phyloP scores from a whole-genome alignment of 176 grass and related monocot species.

The Aechmea fasciata region DNA sequence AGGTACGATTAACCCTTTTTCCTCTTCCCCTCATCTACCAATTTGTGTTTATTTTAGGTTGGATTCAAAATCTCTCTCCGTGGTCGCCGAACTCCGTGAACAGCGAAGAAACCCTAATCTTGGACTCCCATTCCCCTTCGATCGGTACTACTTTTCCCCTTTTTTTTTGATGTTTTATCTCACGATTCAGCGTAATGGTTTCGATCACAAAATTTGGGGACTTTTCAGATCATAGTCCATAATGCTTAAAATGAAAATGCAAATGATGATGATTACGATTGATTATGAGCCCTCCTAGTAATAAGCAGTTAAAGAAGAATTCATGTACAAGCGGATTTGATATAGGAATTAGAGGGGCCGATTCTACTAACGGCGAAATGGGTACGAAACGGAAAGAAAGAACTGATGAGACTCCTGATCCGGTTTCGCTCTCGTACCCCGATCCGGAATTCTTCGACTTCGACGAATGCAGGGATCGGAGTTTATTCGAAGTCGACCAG shows the following conservation, averaged over 20 bases:
- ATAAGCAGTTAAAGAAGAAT: neutral
- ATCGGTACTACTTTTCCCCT: neutral
- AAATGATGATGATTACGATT: neutral
- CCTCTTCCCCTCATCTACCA: no score
- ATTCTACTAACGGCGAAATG: conserved; percentile 10
- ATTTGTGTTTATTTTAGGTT: neutral
- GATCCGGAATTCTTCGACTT: conserved; percentile 86
- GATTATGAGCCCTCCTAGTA: neutral
- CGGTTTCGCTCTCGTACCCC: conserved; percentile 30
- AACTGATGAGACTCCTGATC: conserved; percentile 7
- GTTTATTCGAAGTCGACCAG: conserved; percentile 53
- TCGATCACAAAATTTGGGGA: neutral
- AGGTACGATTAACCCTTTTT: no score
- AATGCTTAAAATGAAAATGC: conserved; percentile 10
- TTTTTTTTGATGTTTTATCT: neutral
- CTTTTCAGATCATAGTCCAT: neutral
- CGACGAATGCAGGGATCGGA: conserved; percentile 50
- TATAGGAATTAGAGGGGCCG: neutral
- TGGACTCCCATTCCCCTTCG: conserved; percentile 1
- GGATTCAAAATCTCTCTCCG: neutral
- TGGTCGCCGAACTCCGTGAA: neutral
- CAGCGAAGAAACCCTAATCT: conserved; percentile 3
- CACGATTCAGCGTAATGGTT: neutral
- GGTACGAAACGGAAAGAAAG: conserved; percentile 17
- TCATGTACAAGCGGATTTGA: neutral